Evolutionary conservation across 2,329 filamentous ascomycete species (phyloP), one percentile per base, ranked within the genome.

Genomic region (Cercospora zeina): DNA sequence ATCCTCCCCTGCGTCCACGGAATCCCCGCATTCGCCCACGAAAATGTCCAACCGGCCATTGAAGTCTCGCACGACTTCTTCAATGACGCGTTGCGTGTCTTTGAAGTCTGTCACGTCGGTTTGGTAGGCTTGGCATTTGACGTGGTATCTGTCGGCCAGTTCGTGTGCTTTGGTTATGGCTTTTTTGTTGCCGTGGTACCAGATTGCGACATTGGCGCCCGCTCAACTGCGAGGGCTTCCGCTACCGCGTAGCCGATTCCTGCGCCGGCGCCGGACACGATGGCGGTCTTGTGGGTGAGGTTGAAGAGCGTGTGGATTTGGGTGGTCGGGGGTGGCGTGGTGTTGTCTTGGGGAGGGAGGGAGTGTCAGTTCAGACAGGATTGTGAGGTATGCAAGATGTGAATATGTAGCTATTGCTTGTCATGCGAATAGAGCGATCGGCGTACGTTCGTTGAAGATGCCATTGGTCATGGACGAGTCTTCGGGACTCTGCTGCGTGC

Each of bases 1-100:
- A 89, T 85, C 8, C 86, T 74, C 0, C 88, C 87, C 62, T 90
- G 61, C 1, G 83, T 87, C 89, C 89, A 93, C 0, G 87, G 82
- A 58, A 92, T 87, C 56, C 89, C 89, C 13, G 87, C 87, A 73
- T 95, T 93, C 68, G 90, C 89, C 89, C 49, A 93, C 85, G 70
- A 93, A 91, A 67, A 91, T 81, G 70, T 93, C 89, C 68, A 88
- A 82, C 75, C 86, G 82, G 74, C 85, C 85, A 62, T 79, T 73
- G 69, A 92, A 92, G 71, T 93, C 89, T 67, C 80, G 78, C 72
- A 87, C 78, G 53, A 87, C 84, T 42, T 83, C 78, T 65, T 79
- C 75, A 69, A 88, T 83, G 58, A 87, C 77, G 72, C 80, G 76
- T 72, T 83, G 76, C 62, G 85, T 84, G 68, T 78, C 79, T 58